A percentile compares a stretch with the other conserved stretches of the same genome.
These are phyloP conservation scores for Phenoliferia sp. DNA, from an alignment of 1,284 basidiomycete species.

Conservation along the genomic window DNA sequence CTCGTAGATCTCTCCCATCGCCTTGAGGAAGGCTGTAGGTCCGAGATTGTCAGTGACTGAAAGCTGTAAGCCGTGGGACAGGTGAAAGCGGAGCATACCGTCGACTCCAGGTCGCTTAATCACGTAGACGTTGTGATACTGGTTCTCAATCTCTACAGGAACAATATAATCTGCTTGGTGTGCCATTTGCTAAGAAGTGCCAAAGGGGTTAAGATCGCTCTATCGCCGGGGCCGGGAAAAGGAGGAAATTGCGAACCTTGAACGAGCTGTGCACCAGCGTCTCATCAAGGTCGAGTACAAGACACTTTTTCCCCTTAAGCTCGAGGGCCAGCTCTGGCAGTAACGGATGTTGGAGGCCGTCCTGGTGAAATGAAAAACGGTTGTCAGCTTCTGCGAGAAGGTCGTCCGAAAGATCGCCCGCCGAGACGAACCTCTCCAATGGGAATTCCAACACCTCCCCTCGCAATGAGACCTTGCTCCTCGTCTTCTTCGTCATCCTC, in stretches of 20 bases:
- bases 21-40: constrained; percentile 69
- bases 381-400: too few relatives aligned
- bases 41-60: neutral
- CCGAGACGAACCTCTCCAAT: constrained; percentile 51
- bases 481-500: constrained; percentile 61
- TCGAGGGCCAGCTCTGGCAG: constrained; percentile 68
- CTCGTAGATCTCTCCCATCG: constrained; percentile 98
- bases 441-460: constrained; percentile 77
- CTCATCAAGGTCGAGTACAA: constrained; percentile 89
- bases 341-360: constrained; percentile 77
- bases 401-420: neutral
- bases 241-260: constrained; percentile 38
- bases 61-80: neutral
- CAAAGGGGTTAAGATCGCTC: neutral
- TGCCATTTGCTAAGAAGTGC: constrained; percentile 63
- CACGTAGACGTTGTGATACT: constrained; percentile 97
- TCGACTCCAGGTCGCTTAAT: constrained; percentile 98
- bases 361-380: constrained; percentile 48
- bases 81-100: constrained; percentile 37
- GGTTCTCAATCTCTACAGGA: constrained; percentile 96
- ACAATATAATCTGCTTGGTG: constrained; percentile 96
- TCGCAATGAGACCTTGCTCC: constrained; percentile 69
- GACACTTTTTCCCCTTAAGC: constrained; percentile 79
- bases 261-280: constrained; percentile 71
- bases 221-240: neutral